Evolutionary conservation across 345 rosid genomes (phyloP).

Genomic region (Salix viminalis): DNA sequence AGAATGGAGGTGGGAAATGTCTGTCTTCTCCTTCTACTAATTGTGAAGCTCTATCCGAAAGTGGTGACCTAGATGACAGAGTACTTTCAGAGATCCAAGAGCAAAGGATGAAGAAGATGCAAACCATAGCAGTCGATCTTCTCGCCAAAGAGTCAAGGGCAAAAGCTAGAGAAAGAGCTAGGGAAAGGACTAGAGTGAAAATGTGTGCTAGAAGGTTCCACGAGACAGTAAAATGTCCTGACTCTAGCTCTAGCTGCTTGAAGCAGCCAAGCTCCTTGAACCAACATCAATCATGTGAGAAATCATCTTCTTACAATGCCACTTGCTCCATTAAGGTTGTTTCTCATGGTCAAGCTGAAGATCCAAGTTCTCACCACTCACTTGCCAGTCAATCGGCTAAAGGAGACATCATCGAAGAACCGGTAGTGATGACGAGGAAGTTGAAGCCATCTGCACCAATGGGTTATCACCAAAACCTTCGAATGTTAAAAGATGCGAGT

Average conservation of each 20-base stretch:
- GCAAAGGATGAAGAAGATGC: constrained; percentile 22
- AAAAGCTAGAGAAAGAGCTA: constrained; percentile 61
- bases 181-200: constrained; percentile 44
- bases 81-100: constrained; percentile 20
- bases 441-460: constrained; percentile 27
- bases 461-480: constrained; percentile 34
- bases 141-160: constrained; percentile 38
- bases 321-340: constrained; percentile 18
- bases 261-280: constrained; percentile 27
- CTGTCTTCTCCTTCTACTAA: constrained; percentile 18
- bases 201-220: constrained; percentile 19
- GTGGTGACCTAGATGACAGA: background rate
- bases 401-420: constrained; percentile 15
- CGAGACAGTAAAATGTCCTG: constrained; percentile 19
- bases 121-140: constrained; percentile 13
- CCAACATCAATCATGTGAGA: background rate
- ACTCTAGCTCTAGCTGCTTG: constrained; percentile 24
- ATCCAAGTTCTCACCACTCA: background rate
- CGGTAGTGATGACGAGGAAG: constrained; percentile 29
- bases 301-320: constrained; percentile 12
- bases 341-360: constrained; percentile 16
- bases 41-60: constrained; percentile 9
- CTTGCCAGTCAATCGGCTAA: constrained; percentile 2
- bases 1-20: constrained; percentile 11
- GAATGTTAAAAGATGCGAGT: constrained; percentile 29